Evolutionary conservation across 2,329 filamentous ascomycete species (phyloP).

Genomic region (Arachnomyces sp.): DNA sequence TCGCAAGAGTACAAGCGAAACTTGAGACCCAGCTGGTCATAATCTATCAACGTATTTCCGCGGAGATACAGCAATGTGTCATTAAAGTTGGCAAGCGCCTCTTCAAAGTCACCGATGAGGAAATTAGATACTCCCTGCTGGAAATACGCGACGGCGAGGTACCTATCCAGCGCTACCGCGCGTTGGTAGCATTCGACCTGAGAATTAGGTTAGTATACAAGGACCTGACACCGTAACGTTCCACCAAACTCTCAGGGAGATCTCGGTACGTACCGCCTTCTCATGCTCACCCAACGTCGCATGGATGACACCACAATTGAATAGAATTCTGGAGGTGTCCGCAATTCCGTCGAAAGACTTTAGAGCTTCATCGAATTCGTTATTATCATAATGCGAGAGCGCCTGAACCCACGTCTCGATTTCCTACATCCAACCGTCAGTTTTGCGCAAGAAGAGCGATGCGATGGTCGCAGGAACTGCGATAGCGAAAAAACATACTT

Average conservation of each 20-base stretch:
- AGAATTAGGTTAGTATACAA: slow-evolving; percentile 11
- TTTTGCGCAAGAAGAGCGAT: neutral
- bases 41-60: slow-evolving; percentile 96
- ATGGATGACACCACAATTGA: slow-evolving; percentile 97
- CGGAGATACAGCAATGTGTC: slow-evolving; percentile 89
- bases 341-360: slow-evolving; percentile 75
- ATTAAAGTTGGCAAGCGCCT: slow-evolving; percentile 96
- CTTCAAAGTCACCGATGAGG: slow-evolving; percentile 90
- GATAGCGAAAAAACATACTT: slow-evolving; percentile 14
- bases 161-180: slow-evolving; percentile 82
- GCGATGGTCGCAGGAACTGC: too few relatives aligned
- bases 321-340: slow-evolving; percentile 95
- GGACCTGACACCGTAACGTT: neutral
- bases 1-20: slow-evolving; percentile 98
- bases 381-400: slow-evolving; percentile 86
- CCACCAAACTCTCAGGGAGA: neutral
- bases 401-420: slow-evolving; percentile 98
- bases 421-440: slow-evolving; percentile 52
- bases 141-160: slow-evolving; percentile 95
- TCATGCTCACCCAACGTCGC: slow-evolving; percentile 93
- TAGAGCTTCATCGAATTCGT: slow-evolving; percentile 88
- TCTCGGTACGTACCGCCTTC: slow-evolving; percentile 62
- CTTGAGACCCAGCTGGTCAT: slow-evolving; percentile 86
- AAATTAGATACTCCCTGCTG: slow-evolving; percentile 98
- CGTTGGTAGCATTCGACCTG: slow-evolving; percentile 93